Conservation (phyloP, 2,329 filamentous ascomycete species). For the Cladosporium sp. region DNA sequence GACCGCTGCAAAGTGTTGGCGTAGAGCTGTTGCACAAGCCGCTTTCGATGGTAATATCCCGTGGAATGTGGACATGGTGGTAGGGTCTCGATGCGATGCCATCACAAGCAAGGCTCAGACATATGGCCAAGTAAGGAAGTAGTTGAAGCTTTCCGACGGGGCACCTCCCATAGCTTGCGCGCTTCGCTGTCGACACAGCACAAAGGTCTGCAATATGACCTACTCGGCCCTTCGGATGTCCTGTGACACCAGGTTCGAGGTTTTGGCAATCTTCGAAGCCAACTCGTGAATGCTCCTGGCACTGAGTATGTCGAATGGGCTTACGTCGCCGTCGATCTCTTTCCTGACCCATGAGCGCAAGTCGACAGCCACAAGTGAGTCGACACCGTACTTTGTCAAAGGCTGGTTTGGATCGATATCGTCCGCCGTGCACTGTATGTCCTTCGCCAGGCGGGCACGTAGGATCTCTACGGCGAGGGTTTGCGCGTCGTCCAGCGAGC, state of each 20-base stretch:
- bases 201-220: not conserved
- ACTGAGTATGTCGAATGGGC: not conserved
- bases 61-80: too few relatives aligned
- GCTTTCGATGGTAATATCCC: too few relatives aligned
- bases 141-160: too few relatives aligned
- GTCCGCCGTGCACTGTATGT: not conserved
- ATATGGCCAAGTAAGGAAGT: too few relatives aligned
- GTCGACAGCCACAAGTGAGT: slow-evolving; percentile 35
- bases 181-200: not conserved
- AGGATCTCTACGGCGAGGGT: not conserved
- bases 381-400: slow-evolving; percentile 22
- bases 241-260: not conserved
- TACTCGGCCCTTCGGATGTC: not conserved
- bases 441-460: not conserved
- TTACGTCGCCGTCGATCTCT: not conserved
- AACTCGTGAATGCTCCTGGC: not conserved
- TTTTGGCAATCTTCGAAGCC: not conserved
- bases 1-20: too few relatives aligned
- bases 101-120: too few relatives aligned
- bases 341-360: not conserved
- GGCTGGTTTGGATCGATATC: slow-evolving; percentile 5
- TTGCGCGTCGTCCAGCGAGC: not conserved
- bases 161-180: too few relatives aligned
- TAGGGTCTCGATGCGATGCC: too few relatives aligned
- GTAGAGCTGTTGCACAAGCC: too few relatives aligned